Percentiles rank a stretch among this genome's conserved stretches.
These are phyloP conservation scores for Vachellia pachyceras DNA, from an alignment of 306 rosid species.

Conservation along the genomic window DNA sequence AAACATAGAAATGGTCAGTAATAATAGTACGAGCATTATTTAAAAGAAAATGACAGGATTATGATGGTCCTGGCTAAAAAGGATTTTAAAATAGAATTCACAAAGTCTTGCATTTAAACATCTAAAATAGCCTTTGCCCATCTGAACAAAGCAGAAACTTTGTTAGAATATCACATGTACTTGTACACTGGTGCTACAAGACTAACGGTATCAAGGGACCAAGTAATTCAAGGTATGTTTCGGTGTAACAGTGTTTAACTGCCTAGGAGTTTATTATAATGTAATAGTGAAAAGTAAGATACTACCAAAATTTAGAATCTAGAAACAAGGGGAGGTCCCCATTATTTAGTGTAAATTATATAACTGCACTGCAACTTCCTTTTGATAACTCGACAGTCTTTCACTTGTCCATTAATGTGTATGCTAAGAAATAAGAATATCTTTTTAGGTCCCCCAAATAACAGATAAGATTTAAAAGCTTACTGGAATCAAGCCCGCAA, in stretches of 20 bases:
- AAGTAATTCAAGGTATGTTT: neutral
- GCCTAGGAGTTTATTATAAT: neutral
- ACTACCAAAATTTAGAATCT: neutral
- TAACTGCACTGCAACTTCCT: neutral
- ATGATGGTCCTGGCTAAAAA: constrained; percentile 1
- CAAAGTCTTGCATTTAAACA: neutral
- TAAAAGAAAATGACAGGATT: neutral
- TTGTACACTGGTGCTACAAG: neutral
- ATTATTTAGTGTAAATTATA: neutral
- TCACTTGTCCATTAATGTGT: neutral
- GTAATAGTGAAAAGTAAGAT: neutral
- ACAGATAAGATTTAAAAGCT: constrained; percentile 36
- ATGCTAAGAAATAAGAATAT: neutral
- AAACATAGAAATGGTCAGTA: neutral
- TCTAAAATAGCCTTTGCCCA: neutral
- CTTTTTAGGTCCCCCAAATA: constrained; percentile 1
- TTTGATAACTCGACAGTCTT: neutral
- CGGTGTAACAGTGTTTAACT: neutral
- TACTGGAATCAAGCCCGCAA: constrained; percentile 79
- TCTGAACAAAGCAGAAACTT: neutral
- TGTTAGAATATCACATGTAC: neutral
- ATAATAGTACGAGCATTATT: neutral
- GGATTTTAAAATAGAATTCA: constrained; percentile 16
- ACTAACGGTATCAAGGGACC: neutral
- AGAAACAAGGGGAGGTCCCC: neutral